Evolutionary conservation across 768 basidiomycete genomes (phyloP).

Genomic region (Flagelloscypha sp.): DNA sequence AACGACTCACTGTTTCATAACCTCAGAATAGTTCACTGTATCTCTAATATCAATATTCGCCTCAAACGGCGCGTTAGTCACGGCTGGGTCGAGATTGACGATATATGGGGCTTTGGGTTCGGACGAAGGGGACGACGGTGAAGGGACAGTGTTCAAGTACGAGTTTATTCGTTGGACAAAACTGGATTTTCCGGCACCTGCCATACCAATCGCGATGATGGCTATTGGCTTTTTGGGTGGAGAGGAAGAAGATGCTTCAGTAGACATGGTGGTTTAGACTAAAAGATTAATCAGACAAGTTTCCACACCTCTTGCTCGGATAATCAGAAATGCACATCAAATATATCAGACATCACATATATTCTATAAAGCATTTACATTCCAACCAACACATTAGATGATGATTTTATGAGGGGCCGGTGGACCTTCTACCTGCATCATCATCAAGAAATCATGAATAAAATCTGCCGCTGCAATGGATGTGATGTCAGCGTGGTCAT

Average conservation of each 20-base stretch:
- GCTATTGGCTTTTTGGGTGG: conserved; percentile 56
- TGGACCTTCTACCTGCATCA: conserved; percentile 42
- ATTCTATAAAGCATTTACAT: too few species aligned
- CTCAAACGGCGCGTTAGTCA: conserved; percentile 83
- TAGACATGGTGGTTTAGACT: too few species aligned
- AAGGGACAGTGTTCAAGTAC: conserved; percentile 65
- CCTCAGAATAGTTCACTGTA: conserved; percentile 94
- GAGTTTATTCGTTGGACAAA: conserved; percentile 94
- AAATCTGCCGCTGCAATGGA: conserved; percentile 62
- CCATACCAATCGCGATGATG: conserved; percentile 93
- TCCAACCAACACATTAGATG: too few species aligned
- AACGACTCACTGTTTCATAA: conserved; percentile 99
- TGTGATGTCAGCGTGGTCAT: conserved; percentile 67
- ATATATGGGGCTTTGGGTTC: too few species aligned
- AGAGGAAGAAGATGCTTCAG: conserved; percentile 11
- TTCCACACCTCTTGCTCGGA: too few species aligned
- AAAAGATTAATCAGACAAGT: too few species aligned
- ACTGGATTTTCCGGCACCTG: conserved; percentile 95
- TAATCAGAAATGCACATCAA: too few species aligned
- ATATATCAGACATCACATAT: too few species aligned
- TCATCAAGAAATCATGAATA: conserved; percentile 59
- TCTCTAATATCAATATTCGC: conserved; percentile 98
- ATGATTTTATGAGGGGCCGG: conserved; percentile 17
- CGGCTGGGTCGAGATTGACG: conserved; percentile 96
- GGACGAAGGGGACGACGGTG: too few species aligned